Percentiles rank a stretch among this genome's conserved stretches.
These are phyloP conservation scores for Cladophialophora carrionii DNA, from an alignment of 2,329 filamentous ascomycete genomes.

Conservation along the genomic window DNA sequence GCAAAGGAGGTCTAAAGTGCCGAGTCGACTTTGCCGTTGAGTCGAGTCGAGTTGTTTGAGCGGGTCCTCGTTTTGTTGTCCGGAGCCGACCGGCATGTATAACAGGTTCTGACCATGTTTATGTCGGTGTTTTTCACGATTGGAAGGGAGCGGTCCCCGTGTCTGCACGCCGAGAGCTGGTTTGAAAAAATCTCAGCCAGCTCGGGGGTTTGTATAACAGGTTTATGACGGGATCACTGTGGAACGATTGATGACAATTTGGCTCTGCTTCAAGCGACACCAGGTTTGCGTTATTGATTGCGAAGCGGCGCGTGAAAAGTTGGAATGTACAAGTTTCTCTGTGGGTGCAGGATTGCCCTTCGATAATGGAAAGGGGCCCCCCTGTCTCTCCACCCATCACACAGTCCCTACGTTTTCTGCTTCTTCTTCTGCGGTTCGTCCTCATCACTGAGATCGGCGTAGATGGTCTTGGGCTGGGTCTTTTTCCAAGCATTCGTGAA, in stretches of 20 bases:
- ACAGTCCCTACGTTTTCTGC: slow-evolving; percentile 32
- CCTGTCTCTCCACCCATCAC: not conserved
- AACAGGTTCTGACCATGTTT: not conserved
- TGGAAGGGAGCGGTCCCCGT: not conserved
- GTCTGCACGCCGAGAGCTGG: not conserved
- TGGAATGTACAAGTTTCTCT: not conserved
- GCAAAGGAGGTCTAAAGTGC: slow-evolving; percentile 30
- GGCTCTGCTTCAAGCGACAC: not conserved
- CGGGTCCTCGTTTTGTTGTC: not conserved
- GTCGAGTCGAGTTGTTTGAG: not conserved
- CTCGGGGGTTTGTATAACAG: not conserved
- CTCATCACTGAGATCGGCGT: slow-evolving; percentile 84
- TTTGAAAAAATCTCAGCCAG: not conserved
- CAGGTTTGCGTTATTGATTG: not conserved
- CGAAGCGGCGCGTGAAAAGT: not conserved
- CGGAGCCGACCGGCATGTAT: not conserved
- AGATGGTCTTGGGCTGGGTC: slow-evolving; percentile 90
- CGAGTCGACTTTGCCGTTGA: not conserved
- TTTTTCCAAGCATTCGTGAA: slow-evolving; percentile 93
- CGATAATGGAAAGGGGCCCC: not conserved
- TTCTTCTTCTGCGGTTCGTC: slow-evolving; percentile 74
- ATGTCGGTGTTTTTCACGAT: not conserved
- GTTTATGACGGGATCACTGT: not conserved
- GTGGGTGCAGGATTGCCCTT: not conserved
- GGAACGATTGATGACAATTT: not conserved